Evolutionary conservation across 441 rosid species (phyloP).

Genomic region (Gossypium schwendimanii): DNA sequence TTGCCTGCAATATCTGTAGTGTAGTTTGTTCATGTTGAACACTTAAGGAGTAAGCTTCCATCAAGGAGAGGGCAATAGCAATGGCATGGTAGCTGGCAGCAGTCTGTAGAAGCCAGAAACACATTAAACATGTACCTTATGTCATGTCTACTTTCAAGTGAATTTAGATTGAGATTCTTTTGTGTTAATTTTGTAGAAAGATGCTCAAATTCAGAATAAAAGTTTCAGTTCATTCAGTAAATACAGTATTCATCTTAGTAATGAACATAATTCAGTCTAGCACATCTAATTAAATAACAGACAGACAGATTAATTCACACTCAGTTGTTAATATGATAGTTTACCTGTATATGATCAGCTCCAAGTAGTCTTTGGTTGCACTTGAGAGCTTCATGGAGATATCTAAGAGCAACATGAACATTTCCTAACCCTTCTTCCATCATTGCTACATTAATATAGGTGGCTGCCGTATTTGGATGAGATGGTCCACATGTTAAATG

Average conservation of each 20-base stretch:
- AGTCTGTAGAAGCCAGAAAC: slow-evolving; percentile 44
- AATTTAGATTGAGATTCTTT: slow-evolving; percentile 1
- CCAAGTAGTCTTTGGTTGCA: slow-evolving; percentile 74
- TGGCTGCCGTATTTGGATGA: slow-evolving; percentile 80
- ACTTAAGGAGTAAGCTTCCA: slow-evolving; percentile 70
- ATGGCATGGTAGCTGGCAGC: slow-evolving; percentile 88
- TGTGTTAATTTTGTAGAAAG: background rate
- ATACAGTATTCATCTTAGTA: background rate
- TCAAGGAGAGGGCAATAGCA: slow-evolving; percentile 74
- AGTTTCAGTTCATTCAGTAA: background rate
- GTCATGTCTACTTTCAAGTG: background rate
- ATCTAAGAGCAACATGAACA: slow-evolving; percentile 69
- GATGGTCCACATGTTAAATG: slow-evolving; percentile 74
- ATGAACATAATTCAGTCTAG: background rate
- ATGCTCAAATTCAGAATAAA: background rate
- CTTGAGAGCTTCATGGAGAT: slow-evolving; percentile 77
- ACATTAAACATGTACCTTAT: slow-evolving; percentile 8
- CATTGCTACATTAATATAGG: slow-evolving; percentile 80
- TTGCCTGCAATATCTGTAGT: slow-evolving; percentile 69
- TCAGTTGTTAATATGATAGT: slow-evolving; percentile 4
- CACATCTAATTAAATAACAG: background rate
- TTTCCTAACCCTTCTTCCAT: slow-evolving; percentile 84
- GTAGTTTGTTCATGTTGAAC: slow-evolving; percentile 85
- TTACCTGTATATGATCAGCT: slow-evolving; percentile 76
- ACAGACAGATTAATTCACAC: background rate